Evolutionary conservation across 2,329 filamentous ascomycete species (phyloP), one percentile per base, ranked within the genome.

Genomic region (Dryadomyces sulphureus): DNA sequence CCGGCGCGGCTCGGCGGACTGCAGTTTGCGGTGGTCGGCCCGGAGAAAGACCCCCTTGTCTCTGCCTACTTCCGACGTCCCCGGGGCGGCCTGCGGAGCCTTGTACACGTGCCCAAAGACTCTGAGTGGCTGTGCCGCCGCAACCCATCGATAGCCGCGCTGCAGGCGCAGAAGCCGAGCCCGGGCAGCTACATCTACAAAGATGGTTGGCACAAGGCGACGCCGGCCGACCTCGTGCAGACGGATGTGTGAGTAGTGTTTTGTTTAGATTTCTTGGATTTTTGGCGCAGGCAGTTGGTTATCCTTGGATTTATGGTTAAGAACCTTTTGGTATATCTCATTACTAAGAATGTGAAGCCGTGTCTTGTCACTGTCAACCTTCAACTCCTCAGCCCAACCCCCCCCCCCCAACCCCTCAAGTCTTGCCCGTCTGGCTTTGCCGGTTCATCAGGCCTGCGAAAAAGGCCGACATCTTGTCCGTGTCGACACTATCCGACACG

Each of bases 1-100:
- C 77, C 79, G 1, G 76, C 81, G 4, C 75, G 81, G 49, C 63
- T 94, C 3, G 88, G 88, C 0, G 72, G 79, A 2, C 72, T 72
- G 45, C 45, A 40, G 41, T 39, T 53, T 16, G 51, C 42, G 24
- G 44, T 46, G 35, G 17, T 49, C 36, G 49, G 50, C n/a, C 7
- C 5, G 4, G 16, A 4, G 34, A 8, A 12, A 8, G 38, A 53
- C 32, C 43, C 39, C 4, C 41, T 54, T 7, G 41, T 52, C 30
- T 47, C 43, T 7, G 54, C 51, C 21, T 54, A 54, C 44, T 51
- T 54, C 30, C 44, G 47, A 19, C 50, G 53, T 20, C 57, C 60
- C 1, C 54, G 57, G 21, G 59, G 54, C 3, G 59, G 57, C 0
- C 44, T 62, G 42, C 45, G 59, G 36, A 59, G 53, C 9, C 47